phyloP scores from a whole-genome alignment of 2,329 filamentous ascomycete species.

The Fusarium dlaminii region DNA sequence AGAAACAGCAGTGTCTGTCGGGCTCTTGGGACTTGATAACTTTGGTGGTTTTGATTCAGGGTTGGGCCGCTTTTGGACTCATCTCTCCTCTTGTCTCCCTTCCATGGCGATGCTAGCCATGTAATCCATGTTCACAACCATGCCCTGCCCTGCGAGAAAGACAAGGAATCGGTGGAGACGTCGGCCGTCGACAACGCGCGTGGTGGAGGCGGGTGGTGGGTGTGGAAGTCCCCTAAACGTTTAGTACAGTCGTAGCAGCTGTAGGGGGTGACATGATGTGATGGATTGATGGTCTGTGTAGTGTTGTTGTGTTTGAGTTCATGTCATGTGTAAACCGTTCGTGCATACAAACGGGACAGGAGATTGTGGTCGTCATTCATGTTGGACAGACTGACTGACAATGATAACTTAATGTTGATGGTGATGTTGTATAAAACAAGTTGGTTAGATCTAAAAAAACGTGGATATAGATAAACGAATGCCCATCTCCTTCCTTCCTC shows the following conservation, averaged over 20 bases:
- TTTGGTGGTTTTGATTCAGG: conserved; percentile 5
- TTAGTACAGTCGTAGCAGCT: conserved; percentile 1
- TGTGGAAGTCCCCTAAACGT: conserved; percentile 11
- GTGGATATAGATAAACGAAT: conserved; percentile 28
- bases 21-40: background rate
- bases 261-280: conserved; percentile 33
- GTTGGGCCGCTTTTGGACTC: conserved; percentile 10
- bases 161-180: conserved; percentile 29
- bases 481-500: conserved; percentile 7
- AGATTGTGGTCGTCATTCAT: background rate
- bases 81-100: conserved; percentile 1
- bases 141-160: conserved; percentile 1
- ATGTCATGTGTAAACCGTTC: conserved; percentile 14
- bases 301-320: conserved; percentile 20
- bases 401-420: background rate
- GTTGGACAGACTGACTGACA: background rate
- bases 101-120: background rate
- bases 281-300: conserved; percentile 13
- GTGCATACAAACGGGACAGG: background rate
- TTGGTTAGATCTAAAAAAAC: background rate
- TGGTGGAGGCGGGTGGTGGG: conserved; percentile 23
- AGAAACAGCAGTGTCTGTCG: conserved; percentile 26
- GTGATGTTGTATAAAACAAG: background rate
- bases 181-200: conserved; percentile 15
- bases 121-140: conserved; percentile 1